Base-by-base conservation (phyloP, 2,329 filamentous ascomycete genomes). In the Pyrenophora graminea region DNA sequence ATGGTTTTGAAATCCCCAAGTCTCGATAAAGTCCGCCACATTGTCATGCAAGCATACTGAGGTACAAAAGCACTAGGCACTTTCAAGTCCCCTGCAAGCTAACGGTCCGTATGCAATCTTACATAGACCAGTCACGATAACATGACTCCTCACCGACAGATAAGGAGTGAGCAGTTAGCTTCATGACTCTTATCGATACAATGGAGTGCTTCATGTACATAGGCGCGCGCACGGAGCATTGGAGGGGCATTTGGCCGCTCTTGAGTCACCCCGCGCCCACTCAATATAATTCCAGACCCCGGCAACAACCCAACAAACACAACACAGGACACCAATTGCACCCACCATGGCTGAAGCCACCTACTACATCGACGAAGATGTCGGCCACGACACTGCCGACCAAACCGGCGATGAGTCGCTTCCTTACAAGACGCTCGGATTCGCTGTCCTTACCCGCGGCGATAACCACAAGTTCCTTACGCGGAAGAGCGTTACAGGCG, bases 301-400 rank as follows among this genome's bases (percentile, higher is more conserved):
- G 40, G 30, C 51, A 45, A 48, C 56, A 49, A 59, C 52, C 45
- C 39, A 49, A 60, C 44, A 57, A 51, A 50, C 59, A 53, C 56
- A 33, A 25, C 44, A 59, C 56, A 33, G 48, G 15, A 48, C 51
- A 39, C 45, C 66, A 69, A 67, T 68, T 67, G 57, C 60, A 56
- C 56, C 55, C 66, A 62, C 48, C 58, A 74, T 74, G 71, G 70
- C 69, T 34, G 69, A 73, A 23, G 61, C 67, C 37, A 78, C 76
- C 39, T 81, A 89, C 73, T 91, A 92, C 77, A 82, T 96, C 69
- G 91, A 96, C 79, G 88, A 91, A 70, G 88, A 91, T 64, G 81
- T 81, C 62, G 91, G 91, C 65, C 78, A 82, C 63, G 91, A 94
- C 76, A 85, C 88, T 67, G 74, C 50, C 71, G 83, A 62, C 71